These are phyloP conservation scores for Rhodotorula diobovata DNA, from an alignment of 768 basidiomycete genomes.

Conservation along the genomic window DNA sequence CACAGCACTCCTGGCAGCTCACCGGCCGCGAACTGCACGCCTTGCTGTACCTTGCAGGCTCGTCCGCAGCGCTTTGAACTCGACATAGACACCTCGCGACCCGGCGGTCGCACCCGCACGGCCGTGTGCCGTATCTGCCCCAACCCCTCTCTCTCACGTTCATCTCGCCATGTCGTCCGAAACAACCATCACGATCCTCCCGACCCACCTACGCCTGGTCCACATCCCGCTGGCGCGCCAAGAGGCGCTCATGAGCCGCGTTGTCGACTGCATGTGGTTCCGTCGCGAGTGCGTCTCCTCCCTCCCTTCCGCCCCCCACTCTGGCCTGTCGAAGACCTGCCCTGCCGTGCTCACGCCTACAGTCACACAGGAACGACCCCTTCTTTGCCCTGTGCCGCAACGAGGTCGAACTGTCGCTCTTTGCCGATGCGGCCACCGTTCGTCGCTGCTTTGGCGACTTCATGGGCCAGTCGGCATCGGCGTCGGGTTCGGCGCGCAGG, in stretches of 20 bases:
- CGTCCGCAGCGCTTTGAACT: too few species aligned
- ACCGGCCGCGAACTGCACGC: too few species aligned
- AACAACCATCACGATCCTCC: constrained; percentile 64
- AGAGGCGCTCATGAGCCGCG: constrained; percentile 56
- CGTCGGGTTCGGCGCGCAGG: too few species aligned
- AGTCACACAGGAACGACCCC: constrained; percentile 20
- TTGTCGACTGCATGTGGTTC: constrained; percentile 52
- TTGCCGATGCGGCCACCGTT: constrained; percentile 35
- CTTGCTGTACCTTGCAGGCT: too few species aligned
- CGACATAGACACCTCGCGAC: too few species aligned
- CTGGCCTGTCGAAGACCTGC: too few species aligned
- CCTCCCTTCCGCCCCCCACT: not conserved
- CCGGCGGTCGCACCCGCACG: too few species aligned
- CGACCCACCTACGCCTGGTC: constrained; percentile 65
- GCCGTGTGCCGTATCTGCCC: too few species aligned
- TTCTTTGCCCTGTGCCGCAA: constrained; percentile 50
- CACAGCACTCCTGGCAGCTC: too few species aligned
- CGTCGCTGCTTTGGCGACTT: constrained; percentile 64
- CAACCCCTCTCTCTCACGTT: too few species aligned
- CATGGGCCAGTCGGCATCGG: constrained; percentile 39
- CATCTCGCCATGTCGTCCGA: not conserved
- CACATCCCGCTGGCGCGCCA: constrained; percentile 70
- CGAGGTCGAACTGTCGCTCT: constrained; percentile 62
- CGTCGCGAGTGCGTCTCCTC: constrained; percentile 4
- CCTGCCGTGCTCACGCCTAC: too few species aligned